Evolutionary conservation across 2,329 filamentous ascomycete genomes (phyloP), one percentile per base, ranked within the genome.

Genomic region (Ascochyta fabae): DNA sequence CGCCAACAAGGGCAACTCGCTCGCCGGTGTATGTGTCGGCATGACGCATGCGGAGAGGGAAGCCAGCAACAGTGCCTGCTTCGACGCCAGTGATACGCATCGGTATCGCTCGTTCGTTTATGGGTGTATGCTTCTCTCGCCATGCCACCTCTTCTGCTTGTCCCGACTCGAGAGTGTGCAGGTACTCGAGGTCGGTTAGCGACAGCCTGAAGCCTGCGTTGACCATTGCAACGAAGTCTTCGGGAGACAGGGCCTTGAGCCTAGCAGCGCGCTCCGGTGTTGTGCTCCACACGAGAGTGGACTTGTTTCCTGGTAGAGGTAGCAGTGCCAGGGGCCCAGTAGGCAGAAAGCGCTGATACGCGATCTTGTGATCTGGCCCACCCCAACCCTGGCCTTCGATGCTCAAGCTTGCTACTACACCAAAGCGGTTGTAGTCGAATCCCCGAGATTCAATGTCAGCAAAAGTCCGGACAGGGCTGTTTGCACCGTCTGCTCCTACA

Each of bases 281-380:
- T 1, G 93, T 98, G 6, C 92, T 96, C 95, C 95, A 99, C 16
- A 99, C 95, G 4, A 99, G 81, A 0, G 92, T 93, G 4, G 93
- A 88, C 72, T 86, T 84, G 61, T 90, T 89, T 19, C 90, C 90
- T 0, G 95, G 95, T 8, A 99, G 80, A 1, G 95, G 95, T 1
- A 99, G 85, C 78, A 98, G 87, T 16, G 95, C 95, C 47, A 98
- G 86, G 0, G 95, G 95, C 0, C 95, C 95, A 0, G 91, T 91
- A 4, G 95, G 95, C 13, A 99, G 81, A 79, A 99, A 99, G 50
- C 95, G 87, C 78, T 99, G 95, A 75, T 96, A 99, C 24, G 95
- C 95, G 44, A 88, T 92, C 72, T 90, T 92, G 54, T 75, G 73
- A 41, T 78, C 72, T 38, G 61, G 53, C 9, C 68, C 68, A 29